phyloP scores from a whole-genome alignment of 2,329 filamentous ascomycete genomes.

The Alternaria ventricosa region DNA sequence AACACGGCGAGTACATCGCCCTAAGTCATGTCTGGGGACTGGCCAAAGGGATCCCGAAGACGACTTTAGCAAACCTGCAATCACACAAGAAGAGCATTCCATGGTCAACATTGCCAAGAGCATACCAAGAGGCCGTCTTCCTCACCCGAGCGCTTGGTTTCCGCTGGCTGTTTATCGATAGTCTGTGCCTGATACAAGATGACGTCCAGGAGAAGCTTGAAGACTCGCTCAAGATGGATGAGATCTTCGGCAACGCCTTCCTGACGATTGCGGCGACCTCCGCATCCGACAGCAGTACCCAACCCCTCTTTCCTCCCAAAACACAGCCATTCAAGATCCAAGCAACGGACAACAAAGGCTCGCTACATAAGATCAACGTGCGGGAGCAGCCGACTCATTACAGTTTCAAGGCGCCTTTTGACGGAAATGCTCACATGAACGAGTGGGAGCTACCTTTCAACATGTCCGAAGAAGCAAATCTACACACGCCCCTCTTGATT shows the following conservation, averaged over 20 bases:
- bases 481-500: slow-evolving; percentile 40
- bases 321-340: slow-evolving; percentile 41
- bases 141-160: slow-evolving; percentile 46
- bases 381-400: slow-evolving; percentile 46
- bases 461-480: slow-evolving; percentile 35
- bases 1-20: slow-evolving; percentile 43
- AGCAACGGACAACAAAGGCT: slow-evolving; percentile 42
- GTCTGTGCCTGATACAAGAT: slow-evolving; percentile 43
- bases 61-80: slow-evolving; percentile 34
- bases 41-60: slow-evolving; percentile 35
- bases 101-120: slow-evolving; percentile 38
- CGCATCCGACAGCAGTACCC: slow-evolving; percentile 33
- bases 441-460: slow-evolving; percentile 46
- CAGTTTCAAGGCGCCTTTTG: slow-evolving; percentile 46
- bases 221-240: slow-evolving; percentile 36
- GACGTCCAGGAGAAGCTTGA: slow-evolving; percentile 35
- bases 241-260: slow-evolving; percentile 42
- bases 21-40: slow-evolving; percentile 45
- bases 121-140: slow-evolving; percentile 45
- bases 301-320: slow-evolving; percentile 35
- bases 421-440: slow-evolving; percentile 43
- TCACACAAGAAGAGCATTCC: slow-evolving; percentile 37
- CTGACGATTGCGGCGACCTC: slow-evolving; percentile 45
- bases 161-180: slow-evolving; percentile 48
- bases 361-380: slow-evolving; percentile 39